Conservation (phyloP, 2,329 filamentous ascomycete species). For the Camillea tinctor region DNA sequence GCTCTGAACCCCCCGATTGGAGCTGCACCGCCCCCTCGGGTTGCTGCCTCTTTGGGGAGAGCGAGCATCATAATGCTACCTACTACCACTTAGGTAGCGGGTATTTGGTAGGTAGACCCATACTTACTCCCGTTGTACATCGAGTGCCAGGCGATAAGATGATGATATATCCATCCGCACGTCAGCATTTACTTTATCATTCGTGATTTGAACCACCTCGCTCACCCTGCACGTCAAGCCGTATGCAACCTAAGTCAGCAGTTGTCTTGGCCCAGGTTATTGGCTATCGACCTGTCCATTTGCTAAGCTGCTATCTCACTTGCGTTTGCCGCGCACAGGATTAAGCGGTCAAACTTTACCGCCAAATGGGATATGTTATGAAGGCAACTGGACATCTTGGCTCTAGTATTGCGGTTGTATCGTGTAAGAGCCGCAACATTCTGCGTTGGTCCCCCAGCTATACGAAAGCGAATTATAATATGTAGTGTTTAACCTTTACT, state of each 20-base stretch:
- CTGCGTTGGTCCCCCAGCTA: neutral
- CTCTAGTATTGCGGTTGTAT: neutral
- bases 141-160: neutral
- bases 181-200: neutral
- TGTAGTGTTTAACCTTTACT: neutral
- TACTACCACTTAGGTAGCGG: too few species aligned
- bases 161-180: neutral
- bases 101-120: too few species aligned
- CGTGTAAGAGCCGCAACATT: neutral
- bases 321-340: neutral
- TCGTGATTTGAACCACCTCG: neutral
- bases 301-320: neutral
- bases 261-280: neutral
- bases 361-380: neutral
- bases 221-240: neutral
- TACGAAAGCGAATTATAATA: neutral
- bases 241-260: neutral
- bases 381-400: neutral
- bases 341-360: neutral
- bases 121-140: slow-evolving; percentile 3
- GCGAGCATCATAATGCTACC: slow-evolving; percentile 8
- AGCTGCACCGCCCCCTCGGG: slow-evolving; percentile 18
- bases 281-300: neutral
- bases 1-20: slow-evolving; percentile 1
- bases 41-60: slow-evolving; percentile 9